phyloP scores from a whole-genome alignment of 352 stramenopile species.

The Globisporangium rhizosaccharum region DNA sequence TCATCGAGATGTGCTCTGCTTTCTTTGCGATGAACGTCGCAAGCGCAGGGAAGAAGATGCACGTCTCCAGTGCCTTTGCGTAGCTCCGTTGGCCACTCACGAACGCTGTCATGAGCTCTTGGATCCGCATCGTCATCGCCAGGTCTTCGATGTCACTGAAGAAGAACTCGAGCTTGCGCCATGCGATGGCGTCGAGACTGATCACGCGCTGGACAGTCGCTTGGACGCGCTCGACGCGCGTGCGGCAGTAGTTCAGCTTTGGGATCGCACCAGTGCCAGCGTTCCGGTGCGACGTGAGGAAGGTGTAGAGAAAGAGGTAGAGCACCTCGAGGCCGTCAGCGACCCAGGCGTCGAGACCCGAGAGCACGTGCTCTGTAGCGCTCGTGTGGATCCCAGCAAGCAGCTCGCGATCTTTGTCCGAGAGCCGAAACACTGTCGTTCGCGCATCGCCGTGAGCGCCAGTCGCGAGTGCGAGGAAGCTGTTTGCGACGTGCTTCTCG shows the following conservation, averaged over 20 bases:
- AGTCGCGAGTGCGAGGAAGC: neutral
- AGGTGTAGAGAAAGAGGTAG: conserved; percentile 14
- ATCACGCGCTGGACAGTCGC: conserved; percentile 9
- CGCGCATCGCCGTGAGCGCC: neutral
- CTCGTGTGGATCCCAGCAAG: conserved; percentile 10
- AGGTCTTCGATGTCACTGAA: conserved; percentile 14
- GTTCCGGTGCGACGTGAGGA: conserved; percentile 15
- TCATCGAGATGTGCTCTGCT: conserved; percentile 10
- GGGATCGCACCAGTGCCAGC: conserved; percentile 3
- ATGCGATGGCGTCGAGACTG: conserved; percentile 6
- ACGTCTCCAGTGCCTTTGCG: conserved; percentile 10
- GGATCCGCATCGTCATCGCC: neutral
- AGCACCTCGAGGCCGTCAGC: conserved; percentile 12
- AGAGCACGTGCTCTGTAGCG: neutral
- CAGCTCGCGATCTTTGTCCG: conserved; percentile 13
- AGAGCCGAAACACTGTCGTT: conserved; percentile 2
- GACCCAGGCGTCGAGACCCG: conserved; percentile 7
- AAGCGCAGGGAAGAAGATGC: conserved; percentile 11
- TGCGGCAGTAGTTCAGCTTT: conserved; percentile 14
- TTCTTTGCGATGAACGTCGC: conserved; percentile 10
- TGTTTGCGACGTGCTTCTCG: conserved; percentile 4
- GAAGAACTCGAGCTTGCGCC: conserved; percentile 12
- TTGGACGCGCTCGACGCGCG: conserved; percentile 10
- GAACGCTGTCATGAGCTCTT: conserved; percentile 9
- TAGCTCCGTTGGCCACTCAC: conserved; percentile 8